Evolutionary conservation across 495 filamentous ascomycete species (phyloP).

Genomic region (Hamigera avellanea): DNA sequence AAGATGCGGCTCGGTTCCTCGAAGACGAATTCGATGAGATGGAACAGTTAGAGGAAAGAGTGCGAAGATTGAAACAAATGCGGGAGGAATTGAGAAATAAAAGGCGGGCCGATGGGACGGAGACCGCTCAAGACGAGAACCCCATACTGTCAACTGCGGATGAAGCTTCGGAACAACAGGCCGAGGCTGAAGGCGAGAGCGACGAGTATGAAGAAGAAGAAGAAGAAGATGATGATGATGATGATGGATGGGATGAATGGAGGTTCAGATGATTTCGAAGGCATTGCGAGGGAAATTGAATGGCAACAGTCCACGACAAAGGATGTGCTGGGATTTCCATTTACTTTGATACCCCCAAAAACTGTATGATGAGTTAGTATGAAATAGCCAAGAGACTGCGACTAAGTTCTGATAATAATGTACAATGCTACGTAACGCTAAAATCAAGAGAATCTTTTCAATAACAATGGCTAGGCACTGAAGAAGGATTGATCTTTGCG

Average conservation of each 20-base stretch:
- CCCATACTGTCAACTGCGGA: conserved; percentile 6
- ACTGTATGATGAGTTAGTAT: conserved; percentile 14
- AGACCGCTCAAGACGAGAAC: conserved; percentile 7
- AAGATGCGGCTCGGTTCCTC: conserved; percentile 70
- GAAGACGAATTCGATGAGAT: conserved; percentile 92
- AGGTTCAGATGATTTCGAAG: conserved; percentile 45
- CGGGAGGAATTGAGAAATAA: conserved; percentile 45
- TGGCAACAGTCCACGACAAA: background rate
- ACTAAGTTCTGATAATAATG: too few relatives aligned
- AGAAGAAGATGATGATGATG: conserved; percentile 45
- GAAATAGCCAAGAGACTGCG: conserved; percentile 1
- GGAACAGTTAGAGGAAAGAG: conserved; percentile 77
- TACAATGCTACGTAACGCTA: too few relatives aligned
- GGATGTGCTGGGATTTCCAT: conserved; percentile 15
- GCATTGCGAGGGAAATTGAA: conserved; percentile 1
- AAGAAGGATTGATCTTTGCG: too few relatives aligned
- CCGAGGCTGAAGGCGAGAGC: conserved; percentile 31
- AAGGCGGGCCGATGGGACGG: conserved; percentile 26
- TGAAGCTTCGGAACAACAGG: conserved; percentile 18
- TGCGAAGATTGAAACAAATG: conserved; percentile 62
- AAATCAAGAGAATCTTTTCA: too few relatives aligned
- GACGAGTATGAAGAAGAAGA: too few relatives aligned
- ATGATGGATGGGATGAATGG: conserved; percentile 60
- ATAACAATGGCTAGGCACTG: too few relatives aligned
- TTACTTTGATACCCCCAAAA: conserved; percentile 33